Base-by-base conservation (phyloP, 495 filamentous ascomycete genomes). In the Geoglossum glabrum region DNA sequence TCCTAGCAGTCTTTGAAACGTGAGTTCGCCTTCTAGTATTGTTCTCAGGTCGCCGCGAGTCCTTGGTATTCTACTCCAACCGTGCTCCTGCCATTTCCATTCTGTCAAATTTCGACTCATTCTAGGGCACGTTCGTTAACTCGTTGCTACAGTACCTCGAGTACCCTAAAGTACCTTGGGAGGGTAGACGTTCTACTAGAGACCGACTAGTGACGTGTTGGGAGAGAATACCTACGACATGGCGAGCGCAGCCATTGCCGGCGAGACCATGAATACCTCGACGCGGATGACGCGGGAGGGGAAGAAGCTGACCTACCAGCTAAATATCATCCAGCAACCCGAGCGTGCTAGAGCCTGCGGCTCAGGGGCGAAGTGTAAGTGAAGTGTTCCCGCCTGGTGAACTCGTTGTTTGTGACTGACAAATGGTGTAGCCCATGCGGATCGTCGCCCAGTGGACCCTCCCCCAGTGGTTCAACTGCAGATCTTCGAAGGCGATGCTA, bases 341-440 rank as follows among this genome's bases (percentile, higher is more conserved):
- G 83, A 93, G 71, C 84, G 90, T 60, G 92, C 92, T n/a, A 77
- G 92, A 76, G 92, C 92, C 27, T 98, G 92, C 68, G 92, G 92
- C 64, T 85, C 87, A 36, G 92, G 92, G 46, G 89, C 90, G 23
- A 96, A 96, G 71, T 93, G 87, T 93, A 75, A 66, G 88, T 70
- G 26, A 23, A 61, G 9, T 58, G 54, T 26, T 30, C 23, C 19
- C 13, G 11, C 13, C 45, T 2, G 21, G 56, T 21, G 19, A 28
- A 1, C 15, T 10, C 23, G 60, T 21, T 26, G 60, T 60, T 43
- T 51, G n/a, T 28, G 15, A 46, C 36, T 54, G 27, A 58, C 33
- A n/a, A 47, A 58, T 63, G 51, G 26, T 50, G 65, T 61, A 95
- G 89, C 90, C 36, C 94, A 90, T 59, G 89, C 92, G 63, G 92